Evolutionary conservation across 2,329 filamentous ascomycete genomes (phyloP).

Genomic region (Phoma sp.): DNA sequence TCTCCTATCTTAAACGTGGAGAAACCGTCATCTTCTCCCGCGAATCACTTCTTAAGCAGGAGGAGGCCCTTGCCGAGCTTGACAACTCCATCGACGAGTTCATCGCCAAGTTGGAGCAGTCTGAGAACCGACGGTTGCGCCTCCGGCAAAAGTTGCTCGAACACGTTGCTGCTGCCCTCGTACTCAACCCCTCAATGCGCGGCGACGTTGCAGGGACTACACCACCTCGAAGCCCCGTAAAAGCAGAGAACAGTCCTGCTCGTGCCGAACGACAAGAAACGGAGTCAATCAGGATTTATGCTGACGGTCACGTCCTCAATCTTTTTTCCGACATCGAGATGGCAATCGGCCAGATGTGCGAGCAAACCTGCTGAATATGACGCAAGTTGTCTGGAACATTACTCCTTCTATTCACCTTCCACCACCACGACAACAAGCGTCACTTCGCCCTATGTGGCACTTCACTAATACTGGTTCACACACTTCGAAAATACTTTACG

Average conservation of each 20-base stretch:
- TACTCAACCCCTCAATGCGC: conserved; percentile 41
- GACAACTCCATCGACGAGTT: conserved; percentile 82
- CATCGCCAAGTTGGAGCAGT: conserved; percentile 79
- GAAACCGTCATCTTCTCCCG: conserved; percentile 75
- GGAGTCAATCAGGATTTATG: conserved; percentile 54
- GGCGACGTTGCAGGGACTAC: conserved; percentile 44
- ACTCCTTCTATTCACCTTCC: conserved; percentile 12
- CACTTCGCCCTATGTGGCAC: conserved; percentile 23
- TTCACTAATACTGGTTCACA: conserved; percentile 28
- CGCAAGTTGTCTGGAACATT: conserved; percentile 16
- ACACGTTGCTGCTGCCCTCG: conserved; percentile 74
- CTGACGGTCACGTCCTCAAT: conserved; percentile 51
- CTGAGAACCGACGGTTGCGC: conserved; percentile 77
- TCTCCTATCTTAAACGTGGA: conserved; percentile 76
- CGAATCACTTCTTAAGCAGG: conserved; percentile 79
- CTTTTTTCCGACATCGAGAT: conserved; percentile 53
- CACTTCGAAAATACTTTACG: conserved; percentile 15
- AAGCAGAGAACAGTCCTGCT: conserved; percentile 42
- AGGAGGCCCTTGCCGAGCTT: conserved; percentile 78
- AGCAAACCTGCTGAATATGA: conserved; percentile 45
- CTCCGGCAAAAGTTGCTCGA: conserved; percentile 82
- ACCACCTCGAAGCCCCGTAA: conserved; percentile 50
- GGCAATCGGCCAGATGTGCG: conserved; percentile 53
- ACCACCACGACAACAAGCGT: conserved; percentile 17
- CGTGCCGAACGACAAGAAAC: conserved; percentile 48